Evolutionary conservation across 495 filamentous ascomycete species (phyloP).

Genomic region (Hypoxylon lienhwacheense): DNA sequence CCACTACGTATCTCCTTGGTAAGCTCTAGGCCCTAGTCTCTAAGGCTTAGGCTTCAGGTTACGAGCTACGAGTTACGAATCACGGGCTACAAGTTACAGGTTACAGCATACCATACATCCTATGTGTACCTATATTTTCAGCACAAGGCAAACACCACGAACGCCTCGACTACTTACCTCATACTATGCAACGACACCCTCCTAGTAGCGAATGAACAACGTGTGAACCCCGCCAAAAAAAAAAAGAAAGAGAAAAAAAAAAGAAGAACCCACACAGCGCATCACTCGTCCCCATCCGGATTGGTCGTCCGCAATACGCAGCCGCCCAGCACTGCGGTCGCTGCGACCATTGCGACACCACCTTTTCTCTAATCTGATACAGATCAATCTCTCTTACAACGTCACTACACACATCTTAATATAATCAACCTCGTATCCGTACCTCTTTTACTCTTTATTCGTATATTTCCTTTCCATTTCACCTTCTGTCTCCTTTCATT

Average conservation of each 20-base stretch:
- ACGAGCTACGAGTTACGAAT: too few relatives aligned
- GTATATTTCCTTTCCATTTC: conserved; percentile 15
- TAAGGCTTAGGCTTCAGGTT: too few relatives aligned
- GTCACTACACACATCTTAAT: conserved; percentile 33
- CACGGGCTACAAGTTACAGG: too few relatives aligned
- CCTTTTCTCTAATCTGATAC: conserved; percentile 36
- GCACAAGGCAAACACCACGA: conserved; percentile 27
- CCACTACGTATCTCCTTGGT: conserved; percentile 22
- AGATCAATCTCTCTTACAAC: conserved; percentile 33
- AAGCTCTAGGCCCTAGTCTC: too few relatives aligned
- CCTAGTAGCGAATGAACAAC: conserved; percentile 11
- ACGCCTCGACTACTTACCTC: too few relatives aligned
- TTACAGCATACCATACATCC: too few relatives aligned
- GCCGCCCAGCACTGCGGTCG: conserved; percentile 25
- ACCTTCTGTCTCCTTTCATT: conserved; percentile 6
- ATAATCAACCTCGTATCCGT: conserved; percentile 28
- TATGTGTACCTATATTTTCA: conserved; percentile 20
- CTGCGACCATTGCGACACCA: conserved; percentile 35
- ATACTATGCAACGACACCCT: conserved; percentile 8
- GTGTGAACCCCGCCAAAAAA: conserved; percentile 35
- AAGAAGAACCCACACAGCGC: conserved; percentile 30
- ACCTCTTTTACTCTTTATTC: conserved; percentile 12
- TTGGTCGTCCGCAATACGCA: conserved; percentile 36
- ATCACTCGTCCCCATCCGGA: conserved; percentile 19
- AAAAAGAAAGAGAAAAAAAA: too few relatives aligned